Base-by-base conservation (phyloP, 495 filamentous ascomycete genomes). In the Xylaria telfairii region DNA sequence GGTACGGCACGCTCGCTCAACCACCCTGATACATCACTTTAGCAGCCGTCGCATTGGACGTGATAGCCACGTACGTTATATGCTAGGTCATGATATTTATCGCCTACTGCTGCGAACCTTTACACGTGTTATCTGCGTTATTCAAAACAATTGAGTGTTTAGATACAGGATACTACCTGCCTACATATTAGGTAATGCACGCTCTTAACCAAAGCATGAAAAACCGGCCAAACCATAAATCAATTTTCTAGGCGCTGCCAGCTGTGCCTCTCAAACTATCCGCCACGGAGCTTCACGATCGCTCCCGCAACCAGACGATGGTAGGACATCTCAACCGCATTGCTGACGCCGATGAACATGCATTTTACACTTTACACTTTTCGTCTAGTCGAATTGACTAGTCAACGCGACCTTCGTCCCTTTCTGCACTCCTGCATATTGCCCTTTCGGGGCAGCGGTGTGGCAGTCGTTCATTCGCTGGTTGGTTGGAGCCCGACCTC, bases 391-490 rank as follows among this genome's bases (percentile, higher is more conserved):
- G 42, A 72, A 57, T 56, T 56, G 56, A 69, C 69, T 70, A 71
- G 76, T 71, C 61, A 69, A 46, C 51, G 65, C 65, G 41, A 28
- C 64, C 57, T n/a, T 73, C 62, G 68, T 71, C 65, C 46, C 57
- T 41, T 51, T 63, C 32, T 62, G 57, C 67, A 34, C 57, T 46
- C 56, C 76, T 78, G 76, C 76, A 78, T 71, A 68, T 75, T 67
- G 72, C 74, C 72, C 62, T 74, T 74, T 78, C 73, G 69, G 75
- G 76, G 68, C 67, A 69, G 68, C 67, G 59, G 76, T 78, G 76
- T 78, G 76, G 74, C 75, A 76, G 62, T 65, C 65, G 32, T 69
- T 77, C 46, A 78, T 78, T 78, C 76, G 76, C 62, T 70, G 65
- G 71, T 67, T 67, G 17, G 67, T 76, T 78, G 74, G 71, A 74